Evolutionary conservation across 345 rosid genomes (phyloP).

Genomic region (Salix brachista): DNA sequence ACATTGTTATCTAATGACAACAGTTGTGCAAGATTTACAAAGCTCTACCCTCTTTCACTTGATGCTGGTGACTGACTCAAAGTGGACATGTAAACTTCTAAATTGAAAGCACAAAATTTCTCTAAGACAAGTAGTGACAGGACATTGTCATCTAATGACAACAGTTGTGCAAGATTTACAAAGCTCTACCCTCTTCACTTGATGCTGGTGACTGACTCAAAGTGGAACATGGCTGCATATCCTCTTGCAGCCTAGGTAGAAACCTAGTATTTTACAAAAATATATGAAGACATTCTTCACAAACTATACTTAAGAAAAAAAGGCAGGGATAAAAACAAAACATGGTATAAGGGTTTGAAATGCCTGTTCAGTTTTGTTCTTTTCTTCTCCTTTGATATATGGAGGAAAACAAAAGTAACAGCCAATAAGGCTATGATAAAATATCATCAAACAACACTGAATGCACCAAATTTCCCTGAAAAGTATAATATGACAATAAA

Average conservation of each 20-base stretch:
- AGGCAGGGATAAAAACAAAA: too few species aligned
- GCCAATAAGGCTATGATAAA: background rate
- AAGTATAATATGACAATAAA: background rate
- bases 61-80: background rate
- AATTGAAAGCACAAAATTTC: background rate
- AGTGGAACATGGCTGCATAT: too few species aligned
- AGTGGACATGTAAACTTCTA: too few species aligned
- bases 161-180: background rate
- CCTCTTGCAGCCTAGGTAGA: too few species aligned
- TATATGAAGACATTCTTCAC: too few species aligned
- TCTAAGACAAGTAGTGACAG: background rate
- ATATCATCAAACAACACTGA: background rate
- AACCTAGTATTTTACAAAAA: too few species aligned
- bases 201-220: background rate
- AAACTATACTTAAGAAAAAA: too few species aligned
- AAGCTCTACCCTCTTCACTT: background rate
- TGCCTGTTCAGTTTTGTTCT: too few species aligned
- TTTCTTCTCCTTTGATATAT: too few species aligned
- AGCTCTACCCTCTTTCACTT: too few species aligned
- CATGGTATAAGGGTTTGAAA: too few species aligned
- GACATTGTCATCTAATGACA: background rate
- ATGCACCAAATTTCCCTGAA: background rate
- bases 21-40: background rate
- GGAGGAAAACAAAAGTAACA: too few species aligned
- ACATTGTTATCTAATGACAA: background rate